Percentiles rank a stretch among this genome's conserved stretches.
phyloP scores from a whole-genome alignment of 305 asterid species.

The Fraxinus floribunda region DNA sequence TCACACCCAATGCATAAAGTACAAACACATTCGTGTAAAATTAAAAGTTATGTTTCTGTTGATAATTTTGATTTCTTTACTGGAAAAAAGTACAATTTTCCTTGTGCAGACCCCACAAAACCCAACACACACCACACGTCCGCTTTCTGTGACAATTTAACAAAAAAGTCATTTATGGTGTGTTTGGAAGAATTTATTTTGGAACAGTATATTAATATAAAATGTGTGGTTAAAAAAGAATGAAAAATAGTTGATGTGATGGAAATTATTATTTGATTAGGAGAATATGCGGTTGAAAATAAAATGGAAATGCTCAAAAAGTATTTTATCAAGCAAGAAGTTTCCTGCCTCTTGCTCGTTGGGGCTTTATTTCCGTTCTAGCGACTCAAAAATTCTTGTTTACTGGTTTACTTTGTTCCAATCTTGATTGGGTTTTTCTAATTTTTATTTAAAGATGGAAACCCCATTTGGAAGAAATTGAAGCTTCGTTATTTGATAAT shows the following conservation, averaged over 20 bases:
- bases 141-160: conserved; percentile 20
- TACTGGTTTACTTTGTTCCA: conserved; percentile 43
- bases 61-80: conserved; percentile 18
- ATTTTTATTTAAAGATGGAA: not conserved
- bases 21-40: not conserved
- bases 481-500: conserved; percentile 15
- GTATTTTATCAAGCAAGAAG: conserved; percentile 18
- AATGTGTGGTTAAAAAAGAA: no score
- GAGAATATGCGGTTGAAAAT: no score
- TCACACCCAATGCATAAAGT: not conserved
- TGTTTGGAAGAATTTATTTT: no score
- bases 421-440: conserved; percentile 23
- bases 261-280: no score
- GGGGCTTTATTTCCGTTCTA: conserved; percentile 32
- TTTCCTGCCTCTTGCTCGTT: conserved; percentile 35
- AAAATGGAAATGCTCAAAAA: no score
- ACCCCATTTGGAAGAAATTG: not conserved
- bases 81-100: conserved; percentile 24
- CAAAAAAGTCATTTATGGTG: not conserved
- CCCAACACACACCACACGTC: conserved; percentile 26
- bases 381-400: conserved; percentile 38
- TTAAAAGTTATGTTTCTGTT: not conserved
- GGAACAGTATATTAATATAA: no score
- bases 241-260: no score
- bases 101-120: conserved; percentile 35